Evolutionary conservation across 2,329 filamentous ascomycete genomes (phyloP).

Genomic region (Cercospora sesami): DNA sequence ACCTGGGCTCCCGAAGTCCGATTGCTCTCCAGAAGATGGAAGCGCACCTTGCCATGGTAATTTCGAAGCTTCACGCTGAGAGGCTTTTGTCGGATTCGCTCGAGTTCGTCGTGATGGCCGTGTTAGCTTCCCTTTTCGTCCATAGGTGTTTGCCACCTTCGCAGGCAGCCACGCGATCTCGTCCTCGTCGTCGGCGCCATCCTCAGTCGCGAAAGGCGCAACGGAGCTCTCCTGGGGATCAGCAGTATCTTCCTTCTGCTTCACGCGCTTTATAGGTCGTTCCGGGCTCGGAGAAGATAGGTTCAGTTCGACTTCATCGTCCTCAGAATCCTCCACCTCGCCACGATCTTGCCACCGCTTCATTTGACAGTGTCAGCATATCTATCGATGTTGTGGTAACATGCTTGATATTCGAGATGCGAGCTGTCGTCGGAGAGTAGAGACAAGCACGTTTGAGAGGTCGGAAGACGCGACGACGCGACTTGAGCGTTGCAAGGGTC

Average conservation of each 20-base stretch:
- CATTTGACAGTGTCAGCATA: slow-evolving; percentile 42
- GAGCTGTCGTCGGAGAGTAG: background rate
- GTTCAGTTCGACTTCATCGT: slow-evolving; percentile 44
- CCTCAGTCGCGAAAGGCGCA: background rate
- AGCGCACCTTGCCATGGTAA: background rate
- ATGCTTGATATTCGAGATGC: background rate
- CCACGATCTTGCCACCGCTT: slow-evolving; percentile 52
- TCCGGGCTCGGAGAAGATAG: slow-evolving; percentile 25
- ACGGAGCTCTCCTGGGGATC: background rate
- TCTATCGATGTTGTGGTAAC: slow-evolving; percentile 10
- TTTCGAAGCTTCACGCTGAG: background rate
- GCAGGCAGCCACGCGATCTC: slow-evolving; percentile 28
- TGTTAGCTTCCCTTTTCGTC: slow-evolving; percentile 22
- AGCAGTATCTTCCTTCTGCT: slow-evolving; percentile 10
- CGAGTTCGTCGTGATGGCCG: background rate
- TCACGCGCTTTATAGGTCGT: slow-evolving; percentile 28
- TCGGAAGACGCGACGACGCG: slow-evolving; percentile 7
- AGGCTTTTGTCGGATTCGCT: background rate
- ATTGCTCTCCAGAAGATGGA: background rate
- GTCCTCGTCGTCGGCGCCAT: slow-evolving; percentile 3
- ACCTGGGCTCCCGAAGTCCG: background rate
- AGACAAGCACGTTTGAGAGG: background rate
- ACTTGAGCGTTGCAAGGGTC: slow-evolving; percentile 1
- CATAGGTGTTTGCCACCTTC: slow-evolving; percentile 29
- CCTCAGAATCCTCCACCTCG: slow-evolving; percentile 55